These are phyloP conservation scores for Atkinsonella hypoxylon DNA, from an alignment of 2,329 filamentous ascomycete species.

Conservation along the genomic window DNA sequence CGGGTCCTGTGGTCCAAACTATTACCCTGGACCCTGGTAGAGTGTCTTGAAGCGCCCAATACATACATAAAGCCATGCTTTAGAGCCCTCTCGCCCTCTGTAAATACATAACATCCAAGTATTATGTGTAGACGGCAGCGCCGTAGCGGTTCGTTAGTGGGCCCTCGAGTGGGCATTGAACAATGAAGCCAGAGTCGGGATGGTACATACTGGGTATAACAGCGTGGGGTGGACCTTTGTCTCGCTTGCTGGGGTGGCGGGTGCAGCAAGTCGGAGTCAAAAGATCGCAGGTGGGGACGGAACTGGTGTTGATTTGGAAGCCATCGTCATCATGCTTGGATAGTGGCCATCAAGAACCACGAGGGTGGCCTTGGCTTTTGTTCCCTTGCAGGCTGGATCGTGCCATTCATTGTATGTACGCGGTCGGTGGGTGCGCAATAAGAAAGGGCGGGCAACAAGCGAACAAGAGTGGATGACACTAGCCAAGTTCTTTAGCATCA, in stretches of 20 bases:
- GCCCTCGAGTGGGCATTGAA: slow-evolving; percentile 1
- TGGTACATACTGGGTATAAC: slow-evolving; percentile 1
- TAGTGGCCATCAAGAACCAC: neutral
- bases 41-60: slow-evolving; percentile 4
- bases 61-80: slow-evolving; percentile 3
- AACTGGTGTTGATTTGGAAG: neutral
- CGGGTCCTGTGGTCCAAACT: neutral
- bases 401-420: neutral
- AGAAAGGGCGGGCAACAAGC: neutral
- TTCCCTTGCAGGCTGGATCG: slow-evolving; percentile 1
- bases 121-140: neutral
- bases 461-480: neutral
- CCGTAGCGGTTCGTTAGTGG: slow-evolving; percentile 1
- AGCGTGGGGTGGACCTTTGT: slow-evolving; percentile 6
- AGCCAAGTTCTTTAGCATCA: neutral
- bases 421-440: neutral
- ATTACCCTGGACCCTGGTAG: neutral
- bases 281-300: neutral
- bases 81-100: neutral
- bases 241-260: slow-evolving; percentile 5
- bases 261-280: slow-evolving; percentile 1
- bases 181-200: slow-evolving; percentile 6
- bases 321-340: slow-evolving; percentile 2
- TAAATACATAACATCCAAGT: neutral
- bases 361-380: slow-evolving; percentile 3